Evolutionary conservation across 345 rosid species (phyloP).

Genomic region (Populus davidiana): DNA sequence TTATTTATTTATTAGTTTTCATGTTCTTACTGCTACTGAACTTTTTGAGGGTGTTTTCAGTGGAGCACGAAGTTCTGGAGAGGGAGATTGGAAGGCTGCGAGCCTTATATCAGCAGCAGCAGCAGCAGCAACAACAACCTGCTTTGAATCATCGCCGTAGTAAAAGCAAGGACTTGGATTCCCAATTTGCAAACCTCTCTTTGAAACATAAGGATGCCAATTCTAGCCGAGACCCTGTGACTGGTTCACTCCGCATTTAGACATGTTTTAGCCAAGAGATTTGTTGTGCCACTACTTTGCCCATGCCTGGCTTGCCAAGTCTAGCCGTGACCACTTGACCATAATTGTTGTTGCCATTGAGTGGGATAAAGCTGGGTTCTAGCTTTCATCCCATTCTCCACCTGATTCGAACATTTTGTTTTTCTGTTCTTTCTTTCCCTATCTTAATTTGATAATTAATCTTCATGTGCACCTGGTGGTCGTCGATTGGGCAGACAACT

Average conservation of each 20-base stretch:
- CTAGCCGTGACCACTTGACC: slow-evolving; percentile 18
- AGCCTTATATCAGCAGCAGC: slow-evolving; percentile 68
- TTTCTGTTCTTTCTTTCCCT: slow-evolving; percentile 19
- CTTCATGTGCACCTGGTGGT: slow-evolving; percentile 65
- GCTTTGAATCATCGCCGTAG: slow-evolving; percentile 67
- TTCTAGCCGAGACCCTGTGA: slow-evolving; percentile 57
- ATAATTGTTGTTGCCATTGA: slow-evolving; percentile 14
- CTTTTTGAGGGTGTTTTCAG: slow-evolving; percentile 37
- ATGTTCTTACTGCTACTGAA: background rate
- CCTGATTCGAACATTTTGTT: slow-evolving; percentile 26
- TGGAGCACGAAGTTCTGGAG: slow-evolving; percentile 96
- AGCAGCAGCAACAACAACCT: slow-evolving; percentile 39
- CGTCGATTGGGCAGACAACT: slow-evolving; percentile 50
- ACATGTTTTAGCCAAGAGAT: slow-evolving; percentile 19
- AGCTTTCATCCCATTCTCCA: slow-evolving; percentile 17
- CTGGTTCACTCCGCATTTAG: slow-evolving; percentile 64
- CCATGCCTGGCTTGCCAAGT: background rate
- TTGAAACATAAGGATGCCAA: slow-evolving; percentile 29
- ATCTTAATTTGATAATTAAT: slow-evolving; percentile 26
- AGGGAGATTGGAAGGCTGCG: slow-evolving; percentile 86
- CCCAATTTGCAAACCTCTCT: slow-evolving; percentile 51
- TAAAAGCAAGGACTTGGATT: slow-evolving; percentile 79
- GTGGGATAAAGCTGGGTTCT: slow-evolving; percentile 28
- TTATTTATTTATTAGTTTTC: background rate
- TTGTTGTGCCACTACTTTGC: slow-evolving; percentile 22